Conservation (phyloP, 441 rosid species). For the Codiaeum variegatum region DNA sequence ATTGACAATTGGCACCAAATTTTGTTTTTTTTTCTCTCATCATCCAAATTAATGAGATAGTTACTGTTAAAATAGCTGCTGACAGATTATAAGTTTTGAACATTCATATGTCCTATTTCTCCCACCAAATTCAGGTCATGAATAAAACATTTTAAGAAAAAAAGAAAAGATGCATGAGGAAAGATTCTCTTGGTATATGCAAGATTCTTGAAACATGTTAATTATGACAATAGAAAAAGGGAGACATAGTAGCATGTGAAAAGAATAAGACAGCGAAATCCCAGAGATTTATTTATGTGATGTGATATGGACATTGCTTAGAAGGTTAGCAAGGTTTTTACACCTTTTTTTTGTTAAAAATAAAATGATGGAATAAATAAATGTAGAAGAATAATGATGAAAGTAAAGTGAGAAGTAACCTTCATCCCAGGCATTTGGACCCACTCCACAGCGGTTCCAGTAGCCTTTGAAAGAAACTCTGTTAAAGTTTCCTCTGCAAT, state of each 20-base stretch:
- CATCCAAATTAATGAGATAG: background rate
- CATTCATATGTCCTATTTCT: background rate
- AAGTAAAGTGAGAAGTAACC: conserved; percentile 42
- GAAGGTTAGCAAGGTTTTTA: conserved; percentile 36
- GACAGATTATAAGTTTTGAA: background rate
- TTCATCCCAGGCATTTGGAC: conserved; percentile 99
- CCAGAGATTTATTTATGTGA: conserved; percentile 21
- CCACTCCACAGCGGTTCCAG: conserved; percentile 99
- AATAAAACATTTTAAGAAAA: background rate
- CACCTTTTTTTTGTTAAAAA: conserved; percentile 22
- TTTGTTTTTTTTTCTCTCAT: background rate
- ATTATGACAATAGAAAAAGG: background rate
- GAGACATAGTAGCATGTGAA: conserved; percentile 10
- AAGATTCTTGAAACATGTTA: background rate
- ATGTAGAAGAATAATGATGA: background rate
- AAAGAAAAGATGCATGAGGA: background rate
- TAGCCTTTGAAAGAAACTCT: conserved; percentile 99
- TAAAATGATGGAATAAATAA: conserved; percentile 8
- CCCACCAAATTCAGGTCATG: background rate
- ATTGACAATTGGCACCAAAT: background rate
- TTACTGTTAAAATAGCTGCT: background rate
- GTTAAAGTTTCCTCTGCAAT: conserved; percentile 99
- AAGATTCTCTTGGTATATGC: background rate
- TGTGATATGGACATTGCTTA: conserved; percentile 34
- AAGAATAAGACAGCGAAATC: conserved; percentile 21